phyloP scores from a whole-genome alignment of 140 eudicot genomes.

The Flaveria floridana region DNA sequence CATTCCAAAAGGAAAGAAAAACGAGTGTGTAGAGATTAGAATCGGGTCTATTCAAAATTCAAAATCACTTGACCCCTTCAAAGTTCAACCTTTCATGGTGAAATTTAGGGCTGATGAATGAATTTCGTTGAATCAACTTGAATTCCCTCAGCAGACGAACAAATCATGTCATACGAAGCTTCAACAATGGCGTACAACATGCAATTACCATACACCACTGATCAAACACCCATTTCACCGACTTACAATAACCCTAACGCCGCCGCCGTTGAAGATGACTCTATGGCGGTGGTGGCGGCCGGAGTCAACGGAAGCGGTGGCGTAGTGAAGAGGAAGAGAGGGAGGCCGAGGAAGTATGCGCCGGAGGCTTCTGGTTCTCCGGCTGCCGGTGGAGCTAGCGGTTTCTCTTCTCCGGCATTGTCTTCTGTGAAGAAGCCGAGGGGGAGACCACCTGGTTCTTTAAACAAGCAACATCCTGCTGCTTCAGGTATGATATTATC shows the following conservation, averaged over 20 bases:
- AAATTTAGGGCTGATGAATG: not conserved
- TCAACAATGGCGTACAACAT: constrained; percentile 31
- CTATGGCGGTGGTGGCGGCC: constrained; percentile 26
- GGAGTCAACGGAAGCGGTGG: constrained; percentile 8
- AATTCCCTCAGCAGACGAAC: not conserved
- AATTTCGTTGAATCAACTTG: not conserved
- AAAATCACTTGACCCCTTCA: not conserved
- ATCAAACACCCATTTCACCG: constrained; percentile 22
- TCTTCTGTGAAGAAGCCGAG: constrained; percentile 31
- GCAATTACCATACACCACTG: constrained; percentile 25
- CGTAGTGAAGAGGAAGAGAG: constrained; percentile 43
- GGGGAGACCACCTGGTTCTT: constrained; percentile 50
- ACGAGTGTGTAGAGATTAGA: no score
- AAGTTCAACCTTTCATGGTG: not conserved
- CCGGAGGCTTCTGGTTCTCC: constrained; percentile 20
- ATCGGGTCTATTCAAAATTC: not conserved
- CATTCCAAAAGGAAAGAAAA: no score
- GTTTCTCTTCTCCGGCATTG: constrained; percentile 20
- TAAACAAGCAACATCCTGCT: constrained; percentile 31
- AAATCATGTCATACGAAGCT: constrained; percentile 25
- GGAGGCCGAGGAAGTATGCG: constrained; percentile 56
- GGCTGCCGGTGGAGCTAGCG: constrained; percentile 12
- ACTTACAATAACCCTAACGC: constrained; percentile 31
- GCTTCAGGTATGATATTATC: constrained; percentile 31
- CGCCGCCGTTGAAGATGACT: constrained; percentile 14